Conservation (phyloP, 2,329 filamentous ascomycete species). For the Zymoseptoria crescenta region DNA sequence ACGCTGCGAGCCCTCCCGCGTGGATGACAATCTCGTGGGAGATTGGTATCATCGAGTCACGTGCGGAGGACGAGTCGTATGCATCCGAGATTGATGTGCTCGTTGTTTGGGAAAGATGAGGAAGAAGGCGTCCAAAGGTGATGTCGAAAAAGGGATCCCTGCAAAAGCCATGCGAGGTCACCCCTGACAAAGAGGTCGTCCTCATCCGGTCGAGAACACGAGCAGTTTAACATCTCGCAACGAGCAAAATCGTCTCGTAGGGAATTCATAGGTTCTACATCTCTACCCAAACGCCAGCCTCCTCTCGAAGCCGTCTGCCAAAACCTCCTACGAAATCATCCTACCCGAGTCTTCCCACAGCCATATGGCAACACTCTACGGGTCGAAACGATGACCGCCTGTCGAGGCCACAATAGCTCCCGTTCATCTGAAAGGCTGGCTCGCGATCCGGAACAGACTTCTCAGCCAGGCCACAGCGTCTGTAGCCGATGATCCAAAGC, state of each 20-base stretch:
- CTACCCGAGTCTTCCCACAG: background rate
- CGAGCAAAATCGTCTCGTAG: background rate
- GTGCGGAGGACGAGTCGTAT: too few species aligned
- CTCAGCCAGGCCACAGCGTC: background rate
- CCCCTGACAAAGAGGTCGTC: too few species aligned
- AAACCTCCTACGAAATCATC: too few species aligned
- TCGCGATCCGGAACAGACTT: background rate
- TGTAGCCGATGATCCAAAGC: background rate
- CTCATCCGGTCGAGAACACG: background rate
- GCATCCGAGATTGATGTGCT: too few species aligned
- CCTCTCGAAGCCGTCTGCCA: background rate
- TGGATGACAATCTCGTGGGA: too few species aligned
- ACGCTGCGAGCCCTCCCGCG: too few species aligned
- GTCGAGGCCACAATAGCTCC: background rate
- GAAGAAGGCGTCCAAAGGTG: background rate
- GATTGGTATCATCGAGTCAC: too few species aligned
- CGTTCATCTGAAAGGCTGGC: background rate
- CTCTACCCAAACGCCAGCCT: background rate
- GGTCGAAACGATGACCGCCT: background rate
- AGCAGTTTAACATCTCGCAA: background rate
- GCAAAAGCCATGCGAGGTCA: background rate
- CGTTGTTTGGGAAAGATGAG: too few species aligned
- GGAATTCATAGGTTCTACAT: background rate
- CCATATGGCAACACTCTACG: background rate
- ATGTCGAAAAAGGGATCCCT: background rate